Base-by-base conservation (phyloP, 2,329 filamentous ascomycete species). In the Botrytis aclada region DNA sequence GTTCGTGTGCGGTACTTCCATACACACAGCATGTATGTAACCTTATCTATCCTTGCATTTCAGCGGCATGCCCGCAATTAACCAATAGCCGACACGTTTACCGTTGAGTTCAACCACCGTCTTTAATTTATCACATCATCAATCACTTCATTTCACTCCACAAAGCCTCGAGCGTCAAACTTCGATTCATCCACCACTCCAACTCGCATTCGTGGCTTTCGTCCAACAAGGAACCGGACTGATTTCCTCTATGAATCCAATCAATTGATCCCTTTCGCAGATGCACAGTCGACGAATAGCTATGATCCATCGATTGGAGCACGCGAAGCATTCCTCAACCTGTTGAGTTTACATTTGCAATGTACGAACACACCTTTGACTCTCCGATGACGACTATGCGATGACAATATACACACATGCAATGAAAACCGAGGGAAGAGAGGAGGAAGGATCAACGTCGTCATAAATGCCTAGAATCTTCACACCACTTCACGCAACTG, bases 61-160 rank as follows among this genome's bases (percentile, higher is more conserved):
- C 47, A 56, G 47, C 18, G 34, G 34, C 64, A 56, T 29, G 29
- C n/a, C 62, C 29, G 29, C 63, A 65, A 6, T 54, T 54, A 54
- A 7, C 34, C 34, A 67, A 56, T 67, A 54, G 18, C 34, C 64
- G 64, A n/a, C 34, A 56, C n/a, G 34, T 41, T 32, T 37, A 16
- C 65, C 65, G 18, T 41, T 67, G 29, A 56, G 5, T 20, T 67
- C 34, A 56, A 56, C 65, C 65, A 54, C 47, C 34, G 18, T 37
- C 64, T 54, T 67, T 67, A 54, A 37, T 25, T 47, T 29, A 34
- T 54, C 64, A 54, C 64, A 54, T 54, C 47, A 56, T 41, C 65
- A 56, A 56, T 56, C 47, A 37, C 47, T 56, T 69, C 47, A 56
- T 69, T 69, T 69, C 65, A 56, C 65, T 69, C 25, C 47, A 41